Percentiles rank a stretch among this genome's conserved stretches.
phyloP scores from a whole-genome alignment of 2,329 filamentous ascomycete genomes.

The Neospermospora avenae region DNA sequence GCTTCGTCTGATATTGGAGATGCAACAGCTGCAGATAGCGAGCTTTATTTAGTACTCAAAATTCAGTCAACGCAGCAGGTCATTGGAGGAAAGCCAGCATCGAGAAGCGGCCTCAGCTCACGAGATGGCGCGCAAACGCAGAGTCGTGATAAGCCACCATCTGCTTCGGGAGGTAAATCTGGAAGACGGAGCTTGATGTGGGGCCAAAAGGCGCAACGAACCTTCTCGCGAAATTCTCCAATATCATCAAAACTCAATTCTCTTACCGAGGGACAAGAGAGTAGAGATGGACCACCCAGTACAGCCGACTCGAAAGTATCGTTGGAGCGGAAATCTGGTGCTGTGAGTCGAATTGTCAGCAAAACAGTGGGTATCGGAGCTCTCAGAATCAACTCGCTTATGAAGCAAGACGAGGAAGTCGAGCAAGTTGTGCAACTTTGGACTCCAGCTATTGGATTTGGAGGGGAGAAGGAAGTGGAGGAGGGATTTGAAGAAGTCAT shows the following conservation, averaged over 20 bases:
- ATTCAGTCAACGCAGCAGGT: conserved; percentile 44
- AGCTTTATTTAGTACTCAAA: conserved; percentile 81
- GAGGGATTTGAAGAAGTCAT: conserved; percentile 74
- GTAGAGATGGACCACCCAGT: conserved; percentile 44
- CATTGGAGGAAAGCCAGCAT: conserved; percentile 27
- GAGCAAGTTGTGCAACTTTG: conserved; percentile 78
- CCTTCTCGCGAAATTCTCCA: conserved; percentile 49
- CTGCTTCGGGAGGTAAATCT: conserved; percentile 49
- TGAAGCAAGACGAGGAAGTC: conserved; percentile 67
- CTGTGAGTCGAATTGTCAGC: conserved; percentile 50
- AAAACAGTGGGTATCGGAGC: conserved; percentile 75
- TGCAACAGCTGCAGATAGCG: conserved; percentile 58
- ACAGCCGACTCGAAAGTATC: conserved; percentile 51
- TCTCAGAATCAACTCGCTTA: conserved; percentile 69
- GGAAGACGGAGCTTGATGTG: conserved; percentile 68
- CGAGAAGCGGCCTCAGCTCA: conserved; percentile 26
- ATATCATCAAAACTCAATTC: conserved; percentile 48
- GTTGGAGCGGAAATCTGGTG: conserved; percentile 25
- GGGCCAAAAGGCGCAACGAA: conserved; percentile 55
- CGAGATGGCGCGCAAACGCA: conserved; percentile 23
- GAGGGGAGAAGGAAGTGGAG: conserved; percentile 55
- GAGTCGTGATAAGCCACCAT: conserved; percentile 40
- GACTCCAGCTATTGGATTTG: conserved; percentile 56
- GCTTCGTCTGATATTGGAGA: conserved; percentile 55
- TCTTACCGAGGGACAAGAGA: conserved; percentile 34